phyloP scores from a whole-genome alignment of 345 rosid genomes.

The Eucalyptus cloeziana region DNA sequence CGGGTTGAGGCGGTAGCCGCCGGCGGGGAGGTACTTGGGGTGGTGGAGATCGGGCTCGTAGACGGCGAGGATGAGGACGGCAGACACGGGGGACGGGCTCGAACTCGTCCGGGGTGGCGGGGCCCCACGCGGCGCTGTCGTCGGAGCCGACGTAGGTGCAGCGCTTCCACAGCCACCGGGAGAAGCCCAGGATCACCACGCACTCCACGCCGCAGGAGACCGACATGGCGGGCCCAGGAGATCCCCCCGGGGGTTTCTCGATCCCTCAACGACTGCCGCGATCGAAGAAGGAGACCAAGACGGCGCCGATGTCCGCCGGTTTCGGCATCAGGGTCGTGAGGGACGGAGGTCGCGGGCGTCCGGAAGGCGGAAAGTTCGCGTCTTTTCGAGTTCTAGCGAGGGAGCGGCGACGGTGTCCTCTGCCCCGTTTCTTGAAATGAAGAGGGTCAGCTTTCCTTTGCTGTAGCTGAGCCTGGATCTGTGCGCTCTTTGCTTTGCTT shows the following conservation, averaged over 20 bases:
- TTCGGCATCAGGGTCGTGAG: neutral
- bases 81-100: slow-evolving; percentile 73
- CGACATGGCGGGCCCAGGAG: neutral
- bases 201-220: slow-evolving; percentile 55
- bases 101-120: slow-evolving; percentile 67
- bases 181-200: slow-evolving; percentile 53
- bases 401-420: neutral
- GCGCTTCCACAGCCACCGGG: slow-evolving; percentile 93
- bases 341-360: neutral
- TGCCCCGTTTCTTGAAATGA: neutral
- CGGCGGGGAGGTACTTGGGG: slow-evolving; percentile 44
- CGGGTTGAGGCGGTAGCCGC: slow-evolving; percentile 60
- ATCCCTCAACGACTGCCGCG: neutral
- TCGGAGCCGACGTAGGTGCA: slow-evolving; percentile 80
- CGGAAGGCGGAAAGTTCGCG: neutral
- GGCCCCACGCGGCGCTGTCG: slow-evolving; percentile 75
- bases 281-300: neutral
- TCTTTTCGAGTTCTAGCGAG: neutral
- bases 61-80: slow-evolving; percentile 67
- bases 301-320: neutral
- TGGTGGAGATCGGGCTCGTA: slow-evolving; percentile 62
- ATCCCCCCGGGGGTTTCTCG: neutral
- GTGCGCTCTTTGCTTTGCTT: neutral
- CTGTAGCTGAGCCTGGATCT: neutral
- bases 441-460: neutral